Conservation (phyloP, 495 filamentous ascomycete genomes). For the Penicillium bialowiezense region DNA sequence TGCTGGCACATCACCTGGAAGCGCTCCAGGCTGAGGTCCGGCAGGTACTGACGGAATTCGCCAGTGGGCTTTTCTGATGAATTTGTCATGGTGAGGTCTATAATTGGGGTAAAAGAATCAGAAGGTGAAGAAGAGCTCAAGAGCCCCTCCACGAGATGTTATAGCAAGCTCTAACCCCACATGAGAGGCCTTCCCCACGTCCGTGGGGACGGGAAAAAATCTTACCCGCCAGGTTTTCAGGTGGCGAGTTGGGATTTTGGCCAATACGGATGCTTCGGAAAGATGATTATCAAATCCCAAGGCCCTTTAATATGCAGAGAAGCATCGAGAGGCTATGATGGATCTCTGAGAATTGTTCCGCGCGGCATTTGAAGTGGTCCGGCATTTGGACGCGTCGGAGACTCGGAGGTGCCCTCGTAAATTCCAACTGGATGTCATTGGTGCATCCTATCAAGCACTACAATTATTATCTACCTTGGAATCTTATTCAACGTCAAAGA, state of each 20-base stretch:
- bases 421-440: too few relatives aligned
- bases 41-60: slow-evolving; percentile 58
- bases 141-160: slow-evolving; percentile 4
- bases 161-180: slow-evolving; percentile 21
- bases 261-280: slow-evolving; percentile 18
- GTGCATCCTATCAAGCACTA: too few relatives aligned
- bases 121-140: background rate
- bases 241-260: slow-evolving; percentile 3
- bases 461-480: too few relatives aligned
- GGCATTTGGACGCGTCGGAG: too few relatives aligned
- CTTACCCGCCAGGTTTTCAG: slow-evolving; percentile 14
- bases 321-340: background rate
- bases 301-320: too few relatives aligned
- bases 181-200: slow-evolving; percentile 22
- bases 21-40: slow-evolving; percentile 56
- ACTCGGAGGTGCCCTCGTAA: too few relatives aligned
- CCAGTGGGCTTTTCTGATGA: slow-evolving; percentile 29
- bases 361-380: too few relatives aligned
- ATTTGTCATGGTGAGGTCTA: slow-evolving; percentile 4
- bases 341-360: too few relatives aligned
- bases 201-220: slow-evolving; percentile 26
- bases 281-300: slow-evolving; percentile 10
- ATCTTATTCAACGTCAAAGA: too few relatives aligned
- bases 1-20: slow-evolving; percentile 63
- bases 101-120: background rate